These are phyloP conservation scores for Cairneyella variabilis DNA, from an alignment of 495 filamentous ascomycete species.

Conservation along the genomic window DNA sequence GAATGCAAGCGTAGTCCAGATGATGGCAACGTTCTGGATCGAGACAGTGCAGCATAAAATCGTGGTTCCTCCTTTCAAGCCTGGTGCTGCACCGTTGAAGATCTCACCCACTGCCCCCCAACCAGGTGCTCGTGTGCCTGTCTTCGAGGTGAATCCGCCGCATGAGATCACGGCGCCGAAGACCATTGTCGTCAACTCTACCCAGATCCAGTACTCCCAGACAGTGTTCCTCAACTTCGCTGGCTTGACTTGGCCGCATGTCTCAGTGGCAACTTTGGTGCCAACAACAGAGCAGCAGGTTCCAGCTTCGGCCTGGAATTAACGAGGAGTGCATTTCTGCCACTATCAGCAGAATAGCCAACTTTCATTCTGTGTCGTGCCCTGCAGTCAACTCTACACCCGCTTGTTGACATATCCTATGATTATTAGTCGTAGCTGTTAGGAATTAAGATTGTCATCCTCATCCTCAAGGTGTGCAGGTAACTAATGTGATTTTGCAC, in stretches of 20 bases:
- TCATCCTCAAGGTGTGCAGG: too few species aligned
- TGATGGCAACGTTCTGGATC: slow-evolving; percentile 31
- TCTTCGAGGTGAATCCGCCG: slow-evolving; percentile 20
- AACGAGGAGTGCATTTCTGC: too few species aligned
- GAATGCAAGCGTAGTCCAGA: slow-evolving; percentile 23
- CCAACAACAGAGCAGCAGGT: slow-evolving; percentile 10
- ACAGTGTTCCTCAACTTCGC: slow-evolving; percentile 29
- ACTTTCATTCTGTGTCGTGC: too few species aligned
- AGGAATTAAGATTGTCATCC: too few species aligned
- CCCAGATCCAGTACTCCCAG: slow-evolving; percentile 34
- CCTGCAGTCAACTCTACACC: too few species aligned
- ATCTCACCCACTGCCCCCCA: slow-evolving; percentile 4
- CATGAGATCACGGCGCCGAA: slow-evolving; percentile 19
- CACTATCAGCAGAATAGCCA: too few species aligned
- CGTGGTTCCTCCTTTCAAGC: slow-evolving; percentile 12
- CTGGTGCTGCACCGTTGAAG: slow-evolving; percentile 9
- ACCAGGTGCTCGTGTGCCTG: slow-evolving; percentile 18
- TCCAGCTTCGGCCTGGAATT: too few species aligned
- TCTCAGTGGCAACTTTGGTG: slow-evolving; percentile 28
- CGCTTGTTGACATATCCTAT: too few species aligned
- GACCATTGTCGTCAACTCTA: slow-evolving; percentile 19
- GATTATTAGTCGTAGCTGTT: too few species aligned
- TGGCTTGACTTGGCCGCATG: slow-evolving; percentile 30
- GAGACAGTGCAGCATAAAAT: slow-evolving; percentile 24
- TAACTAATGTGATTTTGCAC: too few species aligned